These are phyloP conservation scores for Dryas drummondii DNA, from an alignment of 306 rosid genomes.

Conservation along the genomic window DNA sequence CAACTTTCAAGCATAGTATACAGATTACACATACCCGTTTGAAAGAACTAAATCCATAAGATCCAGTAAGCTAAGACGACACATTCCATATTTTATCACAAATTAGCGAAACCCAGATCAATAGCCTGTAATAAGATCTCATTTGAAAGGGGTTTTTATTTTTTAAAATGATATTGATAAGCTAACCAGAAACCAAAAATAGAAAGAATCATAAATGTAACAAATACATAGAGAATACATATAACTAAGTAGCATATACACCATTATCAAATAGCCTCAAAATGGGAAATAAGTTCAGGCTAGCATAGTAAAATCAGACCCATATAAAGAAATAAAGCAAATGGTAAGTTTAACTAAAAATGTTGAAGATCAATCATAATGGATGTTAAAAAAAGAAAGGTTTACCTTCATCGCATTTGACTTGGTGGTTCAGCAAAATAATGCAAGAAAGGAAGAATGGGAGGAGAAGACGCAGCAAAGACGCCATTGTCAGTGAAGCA, in stretches of 20 bases:
- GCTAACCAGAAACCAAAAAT: slow-evolving; percentile 4
- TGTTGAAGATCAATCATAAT: neutral
- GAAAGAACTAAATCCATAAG: slow-evolving; percentile 19
- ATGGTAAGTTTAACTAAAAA: neutral
- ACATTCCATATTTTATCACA: neutral
- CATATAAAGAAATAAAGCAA: neutral
- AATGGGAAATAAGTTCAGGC: neutral
- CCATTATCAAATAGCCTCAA: neutral
- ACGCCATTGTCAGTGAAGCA: slow-evolving; percentile 36
- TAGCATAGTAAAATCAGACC: neutral
- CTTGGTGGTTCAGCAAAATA: slow-evolving; percentile 44
- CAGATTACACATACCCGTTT: neutral
- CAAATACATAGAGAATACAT: neutral
- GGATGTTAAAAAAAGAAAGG: neutral
- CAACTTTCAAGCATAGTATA: neutral
- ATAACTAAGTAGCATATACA: neutral
- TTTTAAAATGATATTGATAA: neutral
- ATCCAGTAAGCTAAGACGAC: slow-evolving; percentile 18
- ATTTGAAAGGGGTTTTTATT: neutral
- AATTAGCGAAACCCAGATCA: slow-evolving; percentile 30
- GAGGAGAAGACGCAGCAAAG: slow-evolving; percentile 29
- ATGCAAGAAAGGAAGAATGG: slow-evolving; percentile 43
- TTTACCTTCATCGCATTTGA: slow-evolving; percentile 53
- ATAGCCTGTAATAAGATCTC: slow-evolving; percentile 40
- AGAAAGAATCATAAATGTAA: neutral